Conservation (phyloP, 305 asterid species). For the Rubia peregrina region DNA sequence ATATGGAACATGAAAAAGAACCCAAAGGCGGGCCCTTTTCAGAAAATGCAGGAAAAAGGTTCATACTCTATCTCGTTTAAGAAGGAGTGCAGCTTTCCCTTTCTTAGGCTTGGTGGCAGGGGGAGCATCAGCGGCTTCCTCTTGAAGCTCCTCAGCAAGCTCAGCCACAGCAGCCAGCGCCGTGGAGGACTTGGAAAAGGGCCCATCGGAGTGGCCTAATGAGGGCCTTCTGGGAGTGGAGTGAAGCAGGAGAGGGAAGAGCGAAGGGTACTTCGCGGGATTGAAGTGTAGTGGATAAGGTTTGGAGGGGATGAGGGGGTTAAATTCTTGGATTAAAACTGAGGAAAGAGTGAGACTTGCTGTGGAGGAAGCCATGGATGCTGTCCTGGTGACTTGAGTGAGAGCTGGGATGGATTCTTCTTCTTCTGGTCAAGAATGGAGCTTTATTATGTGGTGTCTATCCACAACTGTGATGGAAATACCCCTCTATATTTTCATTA, state of each 20-base stretch:
- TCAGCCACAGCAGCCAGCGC: constrained; percentile 50
- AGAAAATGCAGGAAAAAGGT: neutral
- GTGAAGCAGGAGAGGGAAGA: constrained; percentile 47
- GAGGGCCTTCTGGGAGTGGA: constrained; percentile 23
- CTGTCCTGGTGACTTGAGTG: neutral
- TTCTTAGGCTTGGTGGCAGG: constrained; percentile 72
- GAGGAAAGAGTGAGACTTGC: constrained; percentile 41
- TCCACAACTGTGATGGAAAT: neutral
- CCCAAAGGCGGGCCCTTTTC: too few relatives aligned
- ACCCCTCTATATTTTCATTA: too few relatives aligned
- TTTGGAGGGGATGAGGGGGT: constrained; percentile 34
- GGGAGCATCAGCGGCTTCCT: constrained; percentile 31
- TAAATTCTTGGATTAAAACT: constrained; percentile 45
- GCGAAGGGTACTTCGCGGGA: constrained; percentile 34
- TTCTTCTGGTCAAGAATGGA: constrained; percentile 4
- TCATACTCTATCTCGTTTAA: constrained; percentile 87
- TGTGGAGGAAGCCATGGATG: constrained; percentile 56
- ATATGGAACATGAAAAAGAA: neutral
- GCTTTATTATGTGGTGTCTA: constrained; percentile 6
- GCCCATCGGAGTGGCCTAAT: constrained; percentile 27
- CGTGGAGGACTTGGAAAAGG: constrained; percentile 33
- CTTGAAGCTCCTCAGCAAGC: constrained; percentile 37
- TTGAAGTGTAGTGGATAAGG: constrained; percentile 28
- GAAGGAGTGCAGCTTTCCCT: constrained; percentile 87
- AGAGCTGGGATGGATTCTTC: neutral